A percentile compares a stretch with the other conserved stretches of the same genome.
These are phyloP conservation scores for Mycena indigotica DNA, from an alignment of 768 basidiomycete genomes.

Conservation along the genomic window DNA sequence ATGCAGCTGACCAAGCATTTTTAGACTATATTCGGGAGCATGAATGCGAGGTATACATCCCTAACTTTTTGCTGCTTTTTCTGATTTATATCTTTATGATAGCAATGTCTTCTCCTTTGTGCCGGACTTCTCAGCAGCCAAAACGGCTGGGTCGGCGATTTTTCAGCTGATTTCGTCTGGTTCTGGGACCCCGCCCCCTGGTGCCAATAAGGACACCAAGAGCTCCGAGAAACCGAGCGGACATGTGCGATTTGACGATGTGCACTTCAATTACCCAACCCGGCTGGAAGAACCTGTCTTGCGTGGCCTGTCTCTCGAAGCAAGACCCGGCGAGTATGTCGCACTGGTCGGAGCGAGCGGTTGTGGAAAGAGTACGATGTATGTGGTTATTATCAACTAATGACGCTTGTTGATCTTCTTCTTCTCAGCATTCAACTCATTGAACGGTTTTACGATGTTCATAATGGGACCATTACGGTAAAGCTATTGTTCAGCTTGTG, in stretches of 20 bases:
- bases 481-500: slow-evolving; percentile 25
- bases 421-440: slow-evolving; percentile 75
- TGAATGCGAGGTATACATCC: slow-evolving; percentile 40
- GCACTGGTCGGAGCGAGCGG: slow-evolving; percentile 82
- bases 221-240: slow-evolving; percentile 50
- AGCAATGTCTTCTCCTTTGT: slow-evolving; percentile 84
- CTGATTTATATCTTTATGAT: slow-evolving; percentile 38
- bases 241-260: slow-evolving; percentile 72
- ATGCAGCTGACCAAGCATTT: background rate
- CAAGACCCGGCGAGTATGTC: slow-evolving; percentile 77
- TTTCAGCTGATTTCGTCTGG: slow-evolving; percentile 71
- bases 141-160: slow-evolving; percentile 72
- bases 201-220: slow-evolving; percentile 52
- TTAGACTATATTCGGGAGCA: slow-evolving; percentile 17
- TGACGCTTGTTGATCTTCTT: slow-evolving; percentile 46
- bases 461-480: slow-evolving; percentile 67
- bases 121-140: slow-evolving; percentile 84
- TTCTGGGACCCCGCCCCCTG: slow-evolving; percentile 81
- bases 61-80: slow-evolving; percentile 78
- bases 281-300: slow-evolving; percentile 83
- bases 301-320: slow-evolving; percentile 68
- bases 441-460: slow-evolving; percentile 82
- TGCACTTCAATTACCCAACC: slow-evolving; percentile 89
- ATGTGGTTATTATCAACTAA: slow-evolving; percentile 35
- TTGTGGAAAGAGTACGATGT: slow-evolving; percentile 83